Evolutionary conservation across 805 yeast species (phyloP).

Genomic region (Wickerhamiella cacticola): DNA sequence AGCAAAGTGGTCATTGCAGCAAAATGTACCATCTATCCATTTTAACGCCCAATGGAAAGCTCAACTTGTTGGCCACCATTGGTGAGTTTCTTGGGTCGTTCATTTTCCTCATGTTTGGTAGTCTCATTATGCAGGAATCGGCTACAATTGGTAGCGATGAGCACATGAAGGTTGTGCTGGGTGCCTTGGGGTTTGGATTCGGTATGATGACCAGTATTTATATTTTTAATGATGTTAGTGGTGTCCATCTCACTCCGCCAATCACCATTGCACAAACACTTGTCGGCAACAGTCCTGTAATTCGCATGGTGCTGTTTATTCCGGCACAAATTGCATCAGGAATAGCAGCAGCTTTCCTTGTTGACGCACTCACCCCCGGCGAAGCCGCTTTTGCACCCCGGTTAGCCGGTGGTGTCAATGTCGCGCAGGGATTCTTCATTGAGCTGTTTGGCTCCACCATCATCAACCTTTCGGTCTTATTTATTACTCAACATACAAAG

Average conservation of each 20-base stretch:
- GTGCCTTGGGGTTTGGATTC: slow-evolving; percentile 77
- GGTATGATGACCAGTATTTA: slow-evolving; percentile 66
- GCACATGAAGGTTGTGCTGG: slow-evolving; percentile 53
- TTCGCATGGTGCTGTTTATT: slow-evolving; percentile 56
- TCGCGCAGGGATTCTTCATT: slow-evolving; percentile 61
- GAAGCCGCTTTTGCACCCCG: slow-evolving; percentile 51
- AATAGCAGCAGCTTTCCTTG: slow-evolving; percentile 54
- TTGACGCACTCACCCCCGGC: slow-evolving; percentile 17
- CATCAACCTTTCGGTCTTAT: slow-evolving; percentile 62
- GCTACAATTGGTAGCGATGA: slow-evolving; percentile 37
- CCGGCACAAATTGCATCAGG: slow-evolving; percentile 68
- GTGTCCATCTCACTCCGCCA: slow-evolving; percentile 86
- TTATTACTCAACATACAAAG: slow-evolving; percentile 73
- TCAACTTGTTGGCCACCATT: slow-evolving; percentile 6
- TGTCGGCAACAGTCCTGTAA: slow-evolving; percentile 60
- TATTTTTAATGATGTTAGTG: slow-evolving; percentile 62
- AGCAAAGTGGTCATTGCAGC: not conserved
- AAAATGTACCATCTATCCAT: slow-evolving; percentile 3
- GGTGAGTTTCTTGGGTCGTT: slow-evolving; percentile 75
- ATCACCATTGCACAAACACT: slow-evolving; percentile 62
- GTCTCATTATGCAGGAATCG: slow-evolving; percentile 72
- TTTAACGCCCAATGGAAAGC: slow-evolving; percentile 9
- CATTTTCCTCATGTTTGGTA: slow-evolving; percentile 71
- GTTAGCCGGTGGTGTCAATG: slow-evolving; percentile 60
- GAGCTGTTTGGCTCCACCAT: slow-evolving; percentile 72